These are phyloP conservation scores for Botryosphaeria agaves DNA, from an alignment of 2,329 filamentous ascomycete genomes.

Conservation along the genomic window DNA sequence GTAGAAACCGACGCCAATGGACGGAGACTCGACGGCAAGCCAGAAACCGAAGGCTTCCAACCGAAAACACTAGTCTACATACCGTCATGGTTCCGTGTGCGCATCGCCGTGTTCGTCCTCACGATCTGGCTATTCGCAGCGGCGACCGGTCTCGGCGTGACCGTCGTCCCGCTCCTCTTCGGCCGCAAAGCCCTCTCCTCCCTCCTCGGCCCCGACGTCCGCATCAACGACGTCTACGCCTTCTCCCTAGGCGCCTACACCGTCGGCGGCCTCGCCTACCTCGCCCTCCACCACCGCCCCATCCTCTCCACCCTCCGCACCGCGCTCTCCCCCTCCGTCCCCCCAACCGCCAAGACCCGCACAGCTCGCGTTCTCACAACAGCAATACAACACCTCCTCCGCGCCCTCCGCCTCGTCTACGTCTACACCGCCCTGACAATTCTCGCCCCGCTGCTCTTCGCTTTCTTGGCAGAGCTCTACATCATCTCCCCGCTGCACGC, in stretches of 20 bases:
- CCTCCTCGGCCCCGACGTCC: slow-evolving; percentile 52
- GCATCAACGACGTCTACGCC: slow-evolving; percentile 89
- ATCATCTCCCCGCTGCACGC: slow-evolving; percentile 74
- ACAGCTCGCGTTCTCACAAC: slow-evolving; percentile 2
- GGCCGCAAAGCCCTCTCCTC: slow-evolving; percentile 62
- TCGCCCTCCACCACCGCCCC: slow-evolving; percentile 28
- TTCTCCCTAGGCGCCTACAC: slow-evolving; percentile 83
- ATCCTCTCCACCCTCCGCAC: slow-evolving; percentile 9
- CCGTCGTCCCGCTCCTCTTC: slow-evolving; percentile 71
- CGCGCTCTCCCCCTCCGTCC: slow-evolving; percentile 5
- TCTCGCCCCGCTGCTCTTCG: slow-evolving; percentile 66
- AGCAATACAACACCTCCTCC: slow-evolving; percentile 12
- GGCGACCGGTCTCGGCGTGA: slow-evolving; percentile 66
- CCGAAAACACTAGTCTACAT: slow-evolving; percentile 41
- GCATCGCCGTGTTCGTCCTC: slow-evolving; percentile 73
- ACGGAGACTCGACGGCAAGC: slow-evolving; percentile 41
- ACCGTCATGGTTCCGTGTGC: slow-evolving; percentile 65
- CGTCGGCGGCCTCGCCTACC: slow-evolving; percentile 51
- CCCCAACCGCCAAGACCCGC: too few relatives aligned
- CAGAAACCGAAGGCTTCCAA: slow-evolving; percentile 16
- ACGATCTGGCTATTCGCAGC: slow-evolving; percentile 91
- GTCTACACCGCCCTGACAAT: slow-evolving; percentile 57
- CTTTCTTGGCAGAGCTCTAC: slow-evolving; percentile 73
- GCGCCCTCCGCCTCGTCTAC: slow-evolving; percentile 45
- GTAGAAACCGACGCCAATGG: slow-evolving; percentile 55